Evolutionary conservation across 805 yeast species (phyloP).

Genomic region (Metschnikowia lunata): DNA sequence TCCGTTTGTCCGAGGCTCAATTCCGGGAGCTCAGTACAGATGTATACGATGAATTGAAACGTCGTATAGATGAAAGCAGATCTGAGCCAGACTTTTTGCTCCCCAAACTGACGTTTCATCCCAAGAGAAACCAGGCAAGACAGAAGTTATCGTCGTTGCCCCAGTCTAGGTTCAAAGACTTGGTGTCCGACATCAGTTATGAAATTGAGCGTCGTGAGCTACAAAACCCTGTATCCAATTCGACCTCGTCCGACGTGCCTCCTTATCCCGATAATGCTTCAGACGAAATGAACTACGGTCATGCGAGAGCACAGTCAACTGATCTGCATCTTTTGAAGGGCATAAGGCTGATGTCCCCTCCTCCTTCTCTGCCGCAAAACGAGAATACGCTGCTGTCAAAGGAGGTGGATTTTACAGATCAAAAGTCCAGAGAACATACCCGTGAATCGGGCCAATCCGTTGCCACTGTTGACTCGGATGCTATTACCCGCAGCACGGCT

Average conservation of each 20-base stretch:
- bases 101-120: slow-evolving; percentile 75
- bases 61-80: slow-evolving; percentile 63
- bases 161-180: slow-evolving; percentile 75
- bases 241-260: slow-evolving; percentile 3
- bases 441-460: not conserved
- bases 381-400: too few species aligned
- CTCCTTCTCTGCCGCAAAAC: not conserved
- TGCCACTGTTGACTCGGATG: not conserved
- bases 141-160: slow-evolving; percentile 85
- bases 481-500: slow-evolving; percentile 2
- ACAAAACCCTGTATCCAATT: slow-evolving; percentile 11
- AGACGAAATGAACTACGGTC: not conserved
- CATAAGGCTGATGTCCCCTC: not conserved
- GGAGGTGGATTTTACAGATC: not conserved
- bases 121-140: slow-evolving; percentile 93
- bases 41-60: slow-evolving; percentile 84
- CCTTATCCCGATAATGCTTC: not conserved
- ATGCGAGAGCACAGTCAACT: slow-evolving; percentile 1
- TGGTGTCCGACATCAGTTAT: slow-evolving; percentile 81
- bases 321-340: not conserved
- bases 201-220: slow-evolving; percentile 79
- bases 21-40: slow-evolving; percentile 89
- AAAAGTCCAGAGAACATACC: too few species aligned
- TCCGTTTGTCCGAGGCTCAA: slow-evolving; percentile 76
- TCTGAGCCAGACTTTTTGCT: slow-evolving; percentile 59